Base-by-base conservation (phyloP, 139 green algal species). In the Chlamydomonas eustigma region DNA sequence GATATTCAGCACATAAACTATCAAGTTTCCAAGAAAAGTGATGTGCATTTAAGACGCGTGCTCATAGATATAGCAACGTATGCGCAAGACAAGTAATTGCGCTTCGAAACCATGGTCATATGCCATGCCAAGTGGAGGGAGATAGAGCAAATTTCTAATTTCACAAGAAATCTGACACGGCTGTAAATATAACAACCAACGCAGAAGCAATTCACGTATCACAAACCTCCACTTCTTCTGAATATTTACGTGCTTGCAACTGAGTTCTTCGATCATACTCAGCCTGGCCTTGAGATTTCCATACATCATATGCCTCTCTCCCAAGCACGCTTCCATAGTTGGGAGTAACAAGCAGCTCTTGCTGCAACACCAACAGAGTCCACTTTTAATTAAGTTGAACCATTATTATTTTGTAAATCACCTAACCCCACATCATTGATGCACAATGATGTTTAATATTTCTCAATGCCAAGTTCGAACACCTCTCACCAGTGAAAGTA, bases 261-360 rank as follows among this genome's bases (percentile, higher is more conserved):
- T 35, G 32, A 24, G 34, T 52, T 36, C 34, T 36, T 12, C 34
- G 3, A 2, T 74, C 34, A 31, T 74, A 74, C 67, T 6, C 67
- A 2, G 67, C 67, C 34, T 38, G 31, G 33, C 67, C 67, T 4
- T 52, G 37, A 4, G 4, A 63, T 12, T 74, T 2, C 67, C 34
- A 63, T 3, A 74, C 28, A 2, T 74, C 34, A 35, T 74, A 74
- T 52, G 67, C 67, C 3, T 12, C 18, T 5, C 3, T 6, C 6
- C 34, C 34, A 2, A 39, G 28, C 37, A 74, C 38, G 36, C 36
- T 63, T 12, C 67, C 67, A 74, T 63, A 74, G 67, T 74, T 74
- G 67, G 67, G 67, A 3, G 3, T 52, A 37, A 24, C 8, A 4
- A 74, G 67, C 67, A 74, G 67, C 67, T 74, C 67, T 35, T 74